Evolutionary conservation across 1,284 basidiomycete genomes (phyloP).

Genomic region (Moniliella sp.): DNA sequence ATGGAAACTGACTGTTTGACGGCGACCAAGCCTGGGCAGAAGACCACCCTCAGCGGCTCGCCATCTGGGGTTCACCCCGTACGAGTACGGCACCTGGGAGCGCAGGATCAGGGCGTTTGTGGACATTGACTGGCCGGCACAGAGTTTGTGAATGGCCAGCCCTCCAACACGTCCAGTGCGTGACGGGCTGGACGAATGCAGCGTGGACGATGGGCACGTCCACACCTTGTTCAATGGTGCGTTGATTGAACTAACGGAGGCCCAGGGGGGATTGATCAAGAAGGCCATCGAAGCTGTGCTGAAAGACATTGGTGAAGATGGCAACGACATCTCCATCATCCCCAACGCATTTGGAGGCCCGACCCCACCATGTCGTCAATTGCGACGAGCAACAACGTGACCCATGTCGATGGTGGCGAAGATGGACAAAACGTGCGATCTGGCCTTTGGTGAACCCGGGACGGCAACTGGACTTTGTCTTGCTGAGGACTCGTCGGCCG

Average conservation of each 20-base stretch:
- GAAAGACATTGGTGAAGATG: slow-evolving; percentile 11
- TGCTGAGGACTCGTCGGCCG: slow-evolving; percentile 47
- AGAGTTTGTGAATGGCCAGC: slow-evolving; percentile 13
- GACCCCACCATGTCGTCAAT: slow-evolving; percentile 10
- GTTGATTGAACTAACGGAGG: too few relatives aligned
- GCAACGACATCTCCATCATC: slow-evolving; percentile 36
- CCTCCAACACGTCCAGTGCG: too few relatives aligned
- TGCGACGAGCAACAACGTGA: slow-evolving; percentile 13
- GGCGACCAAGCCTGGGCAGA: slow-evolving; percentile 5
- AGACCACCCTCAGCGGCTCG: neutral
- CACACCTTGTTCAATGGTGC: slow-evolving; percentile 36
- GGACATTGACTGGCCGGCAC: slow-evolving; percentile 25
- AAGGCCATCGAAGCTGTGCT: slow-evolving; percentile 9
- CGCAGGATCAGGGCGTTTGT: too few relatives aligned
- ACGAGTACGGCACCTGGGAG: slow-evolving; percentile 39
- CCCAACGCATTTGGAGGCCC: slow-evolving; percentile 37
- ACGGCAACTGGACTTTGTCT: slow-evolving; percentile 48
- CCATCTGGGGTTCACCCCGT: slow-evolving; percentile 36
- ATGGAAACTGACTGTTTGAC: too few relatives aligned
- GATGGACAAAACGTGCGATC: slow-evolving; percentile 43
- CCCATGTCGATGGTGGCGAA: slow-evolving; percentile 21
- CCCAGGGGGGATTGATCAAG: too few relatives aligned
- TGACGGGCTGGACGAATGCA: slow-evolving; percentile 20
- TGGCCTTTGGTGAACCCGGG: slow-evolving; percentile 46
- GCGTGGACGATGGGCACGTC: slow-evolving; percentile 19